phyloP scores from a whole-genome alignment of 2,329 filamentous ascomycete genomes.

The Sporothrix protearum region DNA sequence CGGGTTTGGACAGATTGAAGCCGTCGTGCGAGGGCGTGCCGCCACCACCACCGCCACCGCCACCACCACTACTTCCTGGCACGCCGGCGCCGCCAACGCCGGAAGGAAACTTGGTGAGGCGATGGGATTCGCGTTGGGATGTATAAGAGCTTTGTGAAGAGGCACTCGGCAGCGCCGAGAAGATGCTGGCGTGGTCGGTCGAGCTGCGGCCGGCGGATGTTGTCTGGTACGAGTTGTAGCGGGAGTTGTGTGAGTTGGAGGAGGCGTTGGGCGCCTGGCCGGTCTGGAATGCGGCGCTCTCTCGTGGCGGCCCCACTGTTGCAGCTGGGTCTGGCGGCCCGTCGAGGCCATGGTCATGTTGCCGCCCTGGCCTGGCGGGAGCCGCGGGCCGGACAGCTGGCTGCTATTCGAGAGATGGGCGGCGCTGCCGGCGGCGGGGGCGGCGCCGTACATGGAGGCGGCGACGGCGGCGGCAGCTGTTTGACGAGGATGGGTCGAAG shows the following conservation, averaged over 20 bases:
- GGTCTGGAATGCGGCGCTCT: constrained; percentile 52
- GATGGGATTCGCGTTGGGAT: constrained; percentile 54
- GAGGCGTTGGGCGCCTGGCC: constrained; percentile 31
- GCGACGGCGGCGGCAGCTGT: constrained; percentile 33
- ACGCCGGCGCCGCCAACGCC: constrained; percentile 25
- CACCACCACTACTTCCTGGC: neutral
- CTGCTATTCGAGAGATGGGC: constrained; percentile 54
- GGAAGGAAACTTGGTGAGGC: constrained; percentile 53
- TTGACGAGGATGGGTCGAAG: constrained; percentile 53
- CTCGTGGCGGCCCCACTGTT: constrained; percentile 69
- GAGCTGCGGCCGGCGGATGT: constrained; percentile 57
- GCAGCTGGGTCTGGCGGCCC: constrained; percentile 68
- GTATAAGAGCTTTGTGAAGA: constrained; percentile 56
- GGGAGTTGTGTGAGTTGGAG: constrained; percentile 47
- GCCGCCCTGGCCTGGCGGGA: constrained; percentile 49
- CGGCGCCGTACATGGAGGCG: constrained; percentile 29
- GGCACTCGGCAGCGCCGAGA: constrained; percentile 54
- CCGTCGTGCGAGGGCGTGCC: constrained; percentile 42
- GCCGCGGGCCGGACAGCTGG: constrained; percentile 61
- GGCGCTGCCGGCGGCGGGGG: constrained; percentile 43
- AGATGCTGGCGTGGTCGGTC: constrained; percentile 52
- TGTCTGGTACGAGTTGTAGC: constrained; percentile 62
- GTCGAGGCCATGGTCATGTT: constrained; percentile 70
- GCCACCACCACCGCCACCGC: neutral
- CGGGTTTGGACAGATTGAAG: constrained; percentile 66